Percentiles rank a stretch among this genome's conserved stretches.
Conservation (phyloP, 78 protist species). For the Creolimax fragrantissima region DNA sequence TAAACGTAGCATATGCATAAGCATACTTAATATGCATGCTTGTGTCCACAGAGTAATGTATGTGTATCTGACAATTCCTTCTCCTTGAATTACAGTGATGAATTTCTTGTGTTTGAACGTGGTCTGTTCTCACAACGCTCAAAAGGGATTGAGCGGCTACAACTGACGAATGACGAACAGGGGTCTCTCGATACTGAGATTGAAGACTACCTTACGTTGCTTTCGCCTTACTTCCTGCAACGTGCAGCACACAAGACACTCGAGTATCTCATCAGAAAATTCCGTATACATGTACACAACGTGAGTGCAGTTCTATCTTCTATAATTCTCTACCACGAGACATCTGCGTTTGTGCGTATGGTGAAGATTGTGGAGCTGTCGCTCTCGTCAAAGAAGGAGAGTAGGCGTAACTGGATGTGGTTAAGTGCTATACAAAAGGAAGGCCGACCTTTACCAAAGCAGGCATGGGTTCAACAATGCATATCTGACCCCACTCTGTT, state of each 20-base stretch:
- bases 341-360: background rate
- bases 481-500: background rate
- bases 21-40: no score
- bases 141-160: background rate
- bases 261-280: conserved; percentile 59
- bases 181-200: conserved; percentile 26
- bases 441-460: background rate
- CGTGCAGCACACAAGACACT: conserved; percentile 47
- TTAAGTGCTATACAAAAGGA: background rate
- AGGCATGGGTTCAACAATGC: background rate
- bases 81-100: background rate
- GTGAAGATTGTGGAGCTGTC: background rate
- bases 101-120: background rate
- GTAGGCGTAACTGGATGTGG: background rate
- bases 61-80: no score
- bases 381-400: background rate
- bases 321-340: conserved; percentile 56
- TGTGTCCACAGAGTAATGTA: no score
- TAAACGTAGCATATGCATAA: no score
- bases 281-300: conserved; percentile 45
- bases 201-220: conserved; percentile 14
- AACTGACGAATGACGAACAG: conserved; percentile 40
- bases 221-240: conserved; percentile 37
- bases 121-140: background rate
- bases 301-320: conserved; percentile 21